Base-by-base conservation (phyloP, 768 basidiomycete species). In the Tricholoma saponaceum region DNA sequence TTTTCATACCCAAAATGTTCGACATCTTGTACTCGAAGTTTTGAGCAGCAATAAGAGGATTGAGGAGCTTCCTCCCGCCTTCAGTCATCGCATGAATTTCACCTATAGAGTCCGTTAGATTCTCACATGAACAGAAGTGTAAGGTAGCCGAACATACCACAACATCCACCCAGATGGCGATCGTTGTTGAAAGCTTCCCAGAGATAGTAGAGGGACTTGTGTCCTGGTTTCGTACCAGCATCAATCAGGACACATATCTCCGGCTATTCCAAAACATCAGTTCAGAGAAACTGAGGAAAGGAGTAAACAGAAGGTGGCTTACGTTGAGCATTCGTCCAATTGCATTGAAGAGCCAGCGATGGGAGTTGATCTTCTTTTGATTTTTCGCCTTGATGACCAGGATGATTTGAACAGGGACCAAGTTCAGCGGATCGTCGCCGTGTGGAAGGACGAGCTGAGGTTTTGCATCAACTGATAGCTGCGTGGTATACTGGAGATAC, bases 21-120 rank as follows among this genome's bases (percentile, higher is more conserved):
- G 92, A 95, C 92, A 97, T 95, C 75, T 94, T 96, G 76, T 97
- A 97, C 75, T 95, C 94, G 64, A 95, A 95, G 75, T 98, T 97
- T 70, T 98, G 95, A 12, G 95, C 94, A 5, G 95, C 95, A 28
- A 98, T 84, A 44, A 95, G 78, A 28, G 93, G 95, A 67, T 97
- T 98, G 57, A 97, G 71, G 30, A 98, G 84, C 72, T 97, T 97
- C 72, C 73, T 86, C 35, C 94, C 93, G n/a, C 92, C 92, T 72
- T 93, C 85, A 66, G 95, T 89, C 95, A 96, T 96, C 56, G 95
- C 95, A 60, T 95, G 90, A 65, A 96, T 95, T 78, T 96, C 93
- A 61, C 78, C 47, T 49, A 28, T 14, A n/a, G 25, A 9, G n/a
- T 30, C 6, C 13, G 2, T 14, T 49, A 20, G 25, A n/a, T 28